Evolutionary conservation across 202 grass and related monocot species (phyloP).

Genomic region (Carex arenaria): DNA sequence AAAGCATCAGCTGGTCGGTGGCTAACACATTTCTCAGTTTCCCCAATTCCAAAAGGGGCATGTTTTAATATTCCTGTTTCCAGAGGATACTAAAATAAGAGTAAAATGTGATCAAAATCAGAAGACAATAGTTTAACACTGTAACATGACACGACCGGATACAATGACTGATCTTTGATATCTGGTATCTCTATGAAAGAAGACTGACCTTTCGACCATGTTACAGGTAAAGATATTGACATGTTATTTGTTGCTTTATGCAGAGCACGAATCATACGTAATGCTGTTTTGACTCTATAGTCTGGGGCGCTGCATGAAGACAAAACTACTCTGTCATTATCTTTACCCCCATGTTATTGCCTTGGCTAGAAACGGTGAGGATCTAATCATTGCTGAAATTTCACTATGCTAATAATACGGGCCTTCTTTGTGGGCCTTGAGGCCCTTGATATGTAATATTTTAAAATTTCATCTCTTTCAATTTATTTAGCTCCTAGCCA

Average conservation of each 20-base stretch:
- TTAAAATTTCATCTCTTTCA: neutral
- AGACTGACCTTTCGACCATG: constrained; percentile 8
- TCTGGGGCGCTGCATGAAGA: no score
- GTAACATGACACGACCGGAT: neutral
- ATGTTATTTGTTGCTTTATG: no score
- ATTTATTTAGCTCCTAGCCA: neutral
- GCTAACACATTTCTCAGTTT: neutral
- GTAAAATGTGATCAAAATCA: neutral
- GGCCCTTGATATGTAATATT: constrained; percentile 5
- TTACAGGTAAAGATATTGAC: neutral
- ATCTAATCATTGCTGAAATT: neutral
- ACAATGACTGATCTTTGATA: constrained; percentile 19
- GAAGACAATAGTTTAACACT: neutral
- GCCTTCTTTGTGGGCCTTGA: neutral
- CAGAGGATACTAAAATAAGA: neutral
- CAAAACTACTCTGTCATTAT: no score
- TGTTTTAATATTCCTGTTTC: neutral
- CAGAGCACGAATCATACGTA: no score
- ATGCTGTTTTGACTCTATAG: no score
- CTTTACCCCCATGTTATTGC: no score
- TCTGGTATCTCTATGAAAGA: constrained; percentile 9
- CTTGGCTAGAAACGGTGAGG: no score
- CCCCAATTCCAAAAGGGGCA: neutral
- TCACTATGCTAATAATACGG: neutral
- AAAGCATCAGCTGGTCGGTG: neutral